phyloP scores from a whole-genome alignment of 495 filamentous ascomycete species.

The Trichoderma asperelloides region DNA sequence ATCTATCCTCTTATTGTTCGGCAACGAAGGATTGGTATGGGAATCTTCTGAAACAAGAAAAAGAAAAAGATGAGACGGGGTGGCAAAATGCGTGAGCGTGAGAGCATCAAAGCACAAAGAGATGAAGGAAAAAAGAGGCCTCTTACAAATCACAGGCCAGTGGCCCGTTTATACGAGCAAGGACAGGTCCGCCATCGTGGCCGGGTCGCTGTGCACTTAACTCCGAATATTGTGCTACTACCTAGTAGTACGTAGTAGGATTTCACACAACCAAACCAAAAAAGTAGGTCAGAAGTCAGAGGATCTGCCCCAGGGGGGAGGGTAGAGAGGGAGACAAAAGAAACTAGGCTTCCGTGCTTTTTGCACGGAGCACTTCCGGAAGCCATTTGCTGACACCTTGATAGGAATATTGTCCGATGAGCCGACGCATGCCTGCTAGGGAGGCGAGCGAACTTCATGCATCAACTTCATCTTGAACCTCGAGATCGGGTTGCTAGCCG shows the following conservation, averaged over 20 bases:
- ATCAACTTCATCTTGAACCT: background rate
- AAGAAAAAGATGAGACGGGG: background rate
- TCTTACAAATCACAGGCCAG: background rate
- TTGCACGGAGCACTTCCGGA: background rate
- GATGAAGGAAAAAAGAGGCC: background rate
- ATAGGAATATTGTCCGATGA: background rate
- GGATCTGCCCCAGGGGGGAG: background rate
- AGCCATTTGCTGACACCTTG: background rate
- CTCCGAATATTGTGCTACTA: background rate
- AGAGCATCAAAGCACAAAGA: background rate
- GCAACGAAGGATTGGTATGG: too few species aligned
- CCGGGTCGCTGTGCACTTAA: background rate
- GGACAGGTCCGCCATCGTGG: background rate
- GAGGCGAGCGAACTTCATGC: background rate
- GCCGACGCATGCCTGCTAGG: background rate
- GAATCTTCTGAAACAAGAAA: background rate
- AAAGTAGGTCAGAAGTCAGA: background rate
- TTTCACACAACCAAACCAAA: background rate
- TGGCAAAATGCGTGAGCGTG: background rate
- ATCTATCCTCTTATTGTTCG: too few species aligned
- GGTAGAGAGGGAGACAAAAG: background rate
- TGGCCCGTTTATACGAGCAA: background rate
- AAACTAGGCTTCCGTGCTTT: background rate
- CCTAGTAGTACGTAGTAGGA: too few species aligned
- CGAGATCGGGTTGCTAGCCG: background rate